Base-by-base conservation (phyloP, 768 basidiomycete species). In the Naganishia vaughanmartiniae region DNA sequence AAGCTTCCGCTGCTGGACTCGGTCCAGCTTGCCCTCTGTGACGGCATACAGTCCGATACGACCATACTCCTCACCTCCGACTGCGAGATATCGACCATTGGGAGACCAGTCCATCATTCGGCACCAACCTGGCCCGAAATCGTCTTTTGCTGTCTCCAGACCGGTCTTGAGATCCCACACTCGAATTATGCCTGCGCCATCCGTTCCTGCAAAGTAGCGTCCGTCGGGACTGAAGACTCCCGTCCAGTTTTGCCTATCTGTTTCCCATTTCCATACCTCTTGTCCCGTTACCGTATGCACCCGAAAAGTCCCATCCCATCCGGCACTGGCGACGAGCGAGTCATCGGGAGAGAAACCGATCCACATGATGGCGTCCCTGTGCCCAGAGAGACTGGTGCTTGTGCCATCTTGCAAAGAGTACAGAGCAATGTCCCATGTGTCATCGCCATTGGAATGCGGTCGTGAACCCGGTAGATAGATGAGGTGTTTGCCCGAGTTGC, bases 321-420 rank as follows among this genome's bases (percentile, higher is more conserved):
- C 46, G 15, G 45, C 45, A 66, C 65, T 66, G 45, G 51, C 46
- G 48, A 66, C 45, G 19, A 66, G 65, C 11, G 65, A 66, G 39
- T 66, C 65, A 31, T 66, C 65, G 46, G 65, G 45, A 15, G 65
- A 66, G 34, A 66, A 66, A 45, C 65, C 65, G 30, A 66, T 33
- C 65, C 65, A 66, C n/a, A 39, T 66, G 65, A 66, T 30, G 14
- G 30, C 45, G 45, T 53, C 65, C 28, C 65, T 45, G 28, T 66
- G 65, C 4, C 65, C 65, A 14, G 65, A 30, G 17, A 66, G 46
- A 39, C 15, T 48, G 45, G 31, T 48, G 21, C 28, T 24, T 31
- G 39, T 28, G 65, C 15, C 26, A 17, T 45, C 24, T 30, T 26
- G 28, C 14, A 66, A 24, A 30, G 46, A 15, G 30, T 51, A 66